phyloP scores from a whole-genome alignment of 2,329 filamentous ascomycete genomes.

The Epichloe scottii region DNA sequence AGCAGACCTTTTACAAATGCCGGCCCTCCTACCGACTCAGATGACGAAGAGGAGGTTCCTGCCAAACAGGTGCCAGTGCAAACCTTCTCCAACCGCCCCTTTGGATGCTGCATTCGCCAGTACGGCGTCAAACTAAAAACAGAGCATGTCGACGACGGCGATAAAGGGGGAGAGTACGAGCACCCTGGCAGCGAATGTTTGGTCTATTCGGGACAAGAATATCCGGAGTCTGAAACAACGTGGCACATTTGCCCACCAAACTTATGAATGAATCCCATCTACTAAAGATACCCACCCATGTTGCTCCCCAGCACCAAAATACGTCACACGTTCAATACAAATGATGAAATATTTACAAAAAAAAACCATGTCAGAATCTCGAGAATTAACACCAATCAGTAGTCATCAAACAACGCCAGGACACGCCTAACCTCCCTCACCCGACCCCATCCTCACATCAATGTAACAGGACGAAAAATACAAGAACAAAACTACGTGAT shows the following conservation, averaged over 20 bases:
- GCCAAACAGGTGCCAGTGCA: slow-evolving; percentile 1
- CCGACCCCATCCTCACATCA: no score
- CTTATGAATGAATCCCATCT: background rate
- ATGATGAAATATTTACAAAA: no score
- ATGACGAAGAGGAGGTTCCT: slow-evolving; percentile 2
- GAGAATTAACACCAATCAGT: no score
- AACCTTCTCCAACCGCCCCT: slow-evolving; percentile 41
- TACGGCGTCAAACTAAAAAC: slow-evolving; percentile 46
- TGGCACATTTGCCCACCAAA: background rate
- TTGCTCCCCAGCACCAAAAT: background rate
- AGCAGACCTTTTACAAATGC: background rate
- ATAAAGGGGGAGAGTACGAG: slow-evolving; percentile 17
- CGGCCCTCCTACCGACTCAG: slow-evolving; percentile 7
- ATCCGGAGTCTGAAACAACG: background rate
- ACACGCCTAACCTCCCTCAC: no score
- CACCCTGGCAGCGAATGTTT: slow-evolving; percentile 52
- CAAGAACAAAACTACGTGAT: no score
- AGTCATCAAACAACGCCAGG: no score
- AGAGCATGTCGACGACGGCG: slow-evolving; percentile 42
- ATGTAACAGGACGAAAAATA: no score
- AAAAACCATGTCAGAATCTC: no score
- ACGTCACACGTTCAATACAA: no score
- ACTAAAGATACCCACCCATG: background rate
- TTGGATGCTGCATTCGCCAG: slow-evolving; percentile 58
- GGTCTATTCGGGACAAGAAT: slow-evolving; percentile 54